Evolutionary conservation across 179 eudicot genomes (phyloP).

Genomic region (Amaranthus tricolor): DNA sequence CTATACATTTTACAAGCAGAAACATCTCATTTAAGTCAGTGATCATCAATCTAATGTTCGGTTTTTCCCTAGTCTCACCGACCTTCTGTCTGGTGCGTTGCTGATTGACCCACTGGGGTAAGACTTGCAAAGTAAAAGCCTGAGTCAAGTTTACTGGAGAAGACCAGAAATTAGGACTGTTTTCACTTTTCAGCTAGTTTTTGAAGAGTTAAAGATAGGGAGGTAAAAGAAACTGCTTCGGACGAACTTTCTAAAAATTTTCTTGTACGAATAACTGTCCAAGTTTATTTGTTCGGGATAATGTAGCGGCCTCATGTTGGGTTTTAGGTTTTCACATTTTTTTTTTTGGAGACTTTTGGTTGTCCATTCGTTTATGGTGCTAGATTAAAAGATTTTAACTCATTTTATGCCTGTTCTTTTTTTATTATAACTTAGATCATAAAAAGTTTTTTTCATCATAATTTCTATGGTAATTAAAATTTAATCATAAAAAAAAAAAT

Average conservation of each 20-base stretch:
- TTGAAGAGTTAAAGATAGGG: not conserved
- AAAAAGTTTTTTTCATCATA: no score
- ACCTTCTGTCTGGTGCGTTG: not conserved
- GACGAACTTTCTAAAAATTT: not conserved
- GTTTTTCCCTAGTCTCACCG: not conserved
- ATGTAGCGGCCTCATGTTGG: not conserved
- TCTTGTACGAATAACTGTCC: not conserved
- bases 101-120: not conserved
- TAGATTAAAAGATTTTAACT: no score
- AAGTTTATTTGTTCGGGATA: no score
- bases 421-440: no score
- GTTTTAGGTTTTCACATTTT: not conserved
- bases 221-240: not conserved
- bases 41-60: no score
- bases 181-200: not conserved
- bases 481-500: no score
- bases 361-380: no score
- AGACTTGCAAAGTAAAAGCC: slow-evolving; percentile 15
- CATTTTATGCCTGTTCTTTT: no score
- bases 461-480: no score
- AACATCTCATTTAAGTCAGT: not conserved
- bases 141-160: slow-evolving; percentile 6
- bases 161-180: not conserved
- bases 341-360: not conserved
- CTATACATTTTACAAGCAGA: no score